Percentiles rank a stretch among this genome's conserved stretches.
phyloP scores from a whole-genome alignment of 352 stramenopile genomes.

The Aphanomyces cochlioides region DNA sequence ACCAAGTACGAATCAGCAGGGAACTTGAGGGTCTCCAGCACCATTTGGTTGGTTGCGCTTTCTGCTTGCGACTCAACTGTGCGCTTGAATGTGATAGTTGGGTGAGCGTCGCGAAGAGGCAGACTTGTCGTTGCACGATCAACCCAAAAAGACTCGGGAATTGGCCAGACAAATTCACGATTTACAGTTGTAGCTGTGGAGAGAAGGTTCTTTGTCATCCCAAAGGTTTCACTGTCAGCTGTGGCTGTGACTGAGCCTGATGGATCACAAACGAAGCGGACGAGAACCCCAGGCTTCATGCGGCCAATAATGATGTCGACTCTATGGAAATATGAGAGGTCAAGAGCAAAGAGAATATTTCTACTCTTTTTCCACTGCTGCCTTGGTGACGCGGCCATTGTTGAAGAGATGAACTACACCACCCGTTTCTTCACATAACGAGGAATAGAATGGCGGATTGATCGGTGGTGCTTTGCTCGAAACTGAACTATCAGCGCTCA shows the following conservation, averaged over 20 bases:
- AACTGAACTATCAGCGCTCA: conserved; percentile 55
- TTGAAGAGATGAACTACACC: conserved; percentile 79
- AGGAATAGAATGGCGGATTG: conserved; percentile 73
- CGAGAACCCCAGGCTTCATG: conserved; percentile 72
- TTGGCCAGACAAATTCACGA: conserved; percentile 72
- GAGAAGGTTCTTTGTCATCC: conserved; percentile 59
- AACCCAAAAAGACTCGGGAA: conserved; percentile 81
- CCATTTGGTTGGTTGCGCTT: conserved; percentile 79
- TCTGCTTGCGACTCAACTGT: conserved; percentile 78
- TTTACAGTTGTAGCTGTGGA: conserved; percentile 65
- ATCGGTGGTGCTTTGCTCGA: conserved; percentile 44
- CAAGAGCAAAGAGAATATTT: neutral
- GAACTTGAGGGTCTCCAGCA: conserved; percentile 86
- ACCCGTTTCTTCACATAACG: conserved; percentile 77
- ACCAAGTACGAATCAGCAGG: conserved; percentile 71
- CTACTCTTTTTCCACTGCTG: conserved; percentile 28
- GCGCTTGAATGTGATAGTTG: conserved; percentile 60
- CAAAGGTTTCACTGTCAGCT: conserved; percentile 50
- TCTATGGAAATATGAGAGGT: neutral
- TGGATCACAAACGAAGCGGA: conserved; percentile 75
- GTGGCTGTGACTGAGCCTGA: conserved; percentile 31
- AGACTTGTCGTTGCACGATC: conserved; percentile 76
- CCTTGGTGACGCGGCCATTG: conserved; percentile 29
- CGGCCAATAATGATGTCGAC: conserved; percentile 26
- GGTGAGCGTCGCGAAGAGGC: conserved; percentile 68